phyloP scores from a whole-genome alignment of 768 basidiomycete species.

The Bullera alba region DNA sequence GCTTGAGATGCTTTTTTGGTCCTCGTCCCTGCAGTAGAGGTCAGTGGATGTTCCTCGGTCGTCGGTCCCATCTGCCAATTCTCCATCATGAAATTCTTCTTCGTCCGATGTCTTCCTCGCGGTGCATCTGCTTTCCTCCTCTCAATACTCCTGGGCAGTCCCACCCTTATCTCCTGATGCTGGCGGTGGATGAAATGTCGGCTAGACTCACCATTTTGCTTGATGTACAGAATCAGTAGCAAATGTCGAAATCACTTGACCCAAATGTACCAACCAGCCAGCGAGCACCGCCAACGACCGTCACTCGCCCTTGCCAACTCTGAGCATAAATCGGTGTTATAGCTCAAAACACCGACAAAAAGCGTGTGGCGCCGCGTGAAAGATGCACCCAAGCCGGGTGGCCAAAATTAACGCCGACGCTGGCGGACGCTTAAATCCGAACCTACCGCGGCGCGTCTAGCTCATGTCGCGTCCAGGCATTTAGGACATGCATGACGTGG shows the following conservation, averaged over 20 bases:
- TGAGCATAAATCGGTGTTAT: background rate
- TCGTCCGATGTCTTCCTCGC: background rate
- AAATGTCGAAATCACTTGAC: conserved; percentile 3
- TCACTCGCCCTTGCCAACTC: too few species aligned
- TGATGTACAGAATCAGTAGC: conserved; percentile 9
- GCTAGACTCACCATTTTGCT: conserved; percentile 26
- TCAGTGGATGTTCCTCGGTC: background rate
- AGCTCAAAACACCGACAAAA: background rate
- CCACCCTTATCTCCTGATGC: conserved; percentile 1
- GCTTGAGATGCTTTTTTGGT: conserved; percentile 99
- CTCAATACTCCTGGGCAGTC: background rate
- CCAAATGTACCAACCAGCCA: background rate
- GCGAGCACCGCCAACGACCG: background rate
- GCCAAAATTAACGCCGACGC: too few species aligned
- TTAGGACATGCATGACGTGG: too few species aligned
- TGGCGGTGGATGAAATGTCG: background rate
- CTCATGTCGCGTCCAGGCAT: too few species aligned
- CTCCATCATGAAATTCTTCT: background rate
- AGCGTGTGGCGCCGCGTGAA: conserved; percentile 4
- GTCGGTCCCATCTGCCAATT: background rate
- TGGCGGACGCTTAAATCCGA: too few species aligned
- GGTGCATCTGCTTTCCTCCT: too few species aligned
- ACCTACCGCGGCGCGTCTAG: too few species aligned
- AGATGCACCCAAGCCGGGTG: too few species aligned
- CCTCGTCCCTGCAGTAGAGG: conserved; percentile 65